Conservation (phyloP, 2,329 filamentous ascomycete species). For the Didymellaceae sp. region DNA sequence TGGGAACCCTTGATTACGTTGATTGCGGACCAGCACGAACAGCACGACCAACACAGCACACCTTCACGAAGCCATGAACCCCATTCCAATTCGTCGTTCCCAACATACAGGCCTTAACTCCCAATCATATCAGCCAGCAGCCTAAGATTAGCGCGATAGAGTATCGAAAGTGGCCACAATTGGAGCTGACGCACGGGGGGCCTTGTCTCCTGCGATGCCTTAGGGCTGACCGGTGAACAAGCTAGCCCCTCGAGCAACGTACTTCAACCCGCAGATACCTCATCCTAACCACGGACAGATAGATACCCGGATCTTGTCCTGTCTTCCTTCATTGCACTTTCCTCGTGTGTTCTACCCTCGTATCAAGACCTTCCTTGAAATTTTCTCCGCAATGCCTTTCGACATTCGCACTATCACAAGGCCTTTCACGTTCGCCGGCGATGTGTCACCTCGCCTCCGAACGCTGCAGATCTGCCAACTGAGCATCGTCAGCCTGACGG, state of each 20-base stretch:
- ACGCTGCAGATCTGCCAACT: conserved; percentile 29
- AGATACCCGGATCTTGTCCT: too few species aligned
- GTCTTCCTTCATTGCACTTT: too few species aligned
- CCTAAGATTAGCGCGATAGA: conserved; percentile 3
- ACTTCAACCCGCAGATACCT: not conserved
- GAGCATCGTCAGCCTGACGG: conserved; percentile 20
- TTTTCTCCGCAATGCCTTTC: too few species aligned
- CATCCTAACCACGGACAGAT: too few species aligned
- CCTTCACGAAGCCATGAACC: conserved; percentile 5
- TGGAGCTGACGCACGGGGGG: conserved; percentile 13
- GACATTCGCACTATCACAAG: too few species aligned
- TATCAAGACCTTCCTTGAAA: too few species aligned
- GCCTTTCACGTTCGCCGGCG: conserved; percentile 5
- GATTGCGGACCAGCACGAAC: not conserved
- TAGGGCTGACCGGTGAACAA: conserved; percentile 31
- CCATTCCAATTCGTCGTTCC: not conserved
- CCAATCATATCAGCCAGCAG: conserved; percentile 8
- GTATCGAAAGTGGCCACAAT: conserved; percentile 11
- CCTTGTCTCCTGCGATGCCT: conserved; percentile 7
- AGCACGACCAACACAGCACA: not conserved
- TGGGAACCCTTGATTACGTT: too few species aligned
- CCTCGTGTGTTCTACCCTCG: too few species aligned
- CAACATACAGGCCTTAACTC: not conserved
- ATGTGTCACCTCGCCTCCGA: conserved; percentile 27
- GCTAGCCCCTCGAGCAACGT: conserved; percentile 22